phyloP scores from a whole-genome alignment of 208 protist species.

The Herpetomonas tarakana region DNA sequence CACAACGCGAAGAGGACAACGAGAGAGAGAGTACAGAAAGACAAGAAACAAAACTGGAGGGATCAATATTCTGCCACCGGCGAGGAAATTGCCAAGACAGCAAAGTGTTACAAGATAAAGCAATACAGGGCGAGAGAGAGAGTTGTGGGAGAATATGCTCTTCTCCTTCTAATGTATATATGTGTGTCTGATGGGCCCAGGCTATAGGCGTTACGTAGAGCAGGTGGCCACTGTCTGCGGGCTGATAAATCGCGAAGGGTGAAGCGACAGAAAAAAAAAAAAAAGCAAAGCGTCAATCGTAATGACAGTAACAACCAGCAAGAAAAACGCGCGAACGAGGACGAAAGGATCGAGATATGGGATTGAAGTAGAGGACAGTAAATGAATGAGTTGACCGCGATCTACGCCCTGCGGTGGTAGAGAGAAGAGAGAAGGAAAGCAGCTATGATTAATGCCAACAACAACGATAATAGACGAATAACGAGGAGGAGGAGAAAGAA shows the following conservation, averaged over 20 bases:
- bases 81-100: no score
- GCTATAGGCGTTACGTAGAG: no score
- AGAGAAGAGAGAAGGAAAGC: neutral
- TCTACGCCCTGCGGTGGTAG: neutral
- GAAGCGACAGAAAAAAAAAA: constrained; percentile 7
- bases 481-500: neutral
- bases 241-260: neutral
- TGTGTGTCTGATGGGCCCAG: no score
- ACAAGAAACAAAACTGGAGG: constrained; percentile 3
- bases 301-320: neutral
- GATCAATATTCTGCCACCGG: no score
- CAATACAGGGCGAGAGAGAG: no score
- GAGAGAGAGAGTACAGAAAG: constrained; percentile 4
- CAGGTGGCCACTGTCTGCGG: no score
- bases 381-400: no score
- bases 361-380: no score
- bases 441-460: neutral
- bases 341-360: neutral
- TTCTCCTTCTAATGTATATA: no score
- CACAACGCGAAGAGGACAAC: constrained; percentile 4
- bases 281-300: constrained; percentile 4
- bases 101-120: no score
- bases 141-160: no score
- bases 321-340: neutral
- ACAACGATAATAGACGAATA: neutral